These are phyloP conservation scores for Ruellia speciosa DNA, from an alignment of 305 asterid species.

Conservation along the genomic window DNA sequence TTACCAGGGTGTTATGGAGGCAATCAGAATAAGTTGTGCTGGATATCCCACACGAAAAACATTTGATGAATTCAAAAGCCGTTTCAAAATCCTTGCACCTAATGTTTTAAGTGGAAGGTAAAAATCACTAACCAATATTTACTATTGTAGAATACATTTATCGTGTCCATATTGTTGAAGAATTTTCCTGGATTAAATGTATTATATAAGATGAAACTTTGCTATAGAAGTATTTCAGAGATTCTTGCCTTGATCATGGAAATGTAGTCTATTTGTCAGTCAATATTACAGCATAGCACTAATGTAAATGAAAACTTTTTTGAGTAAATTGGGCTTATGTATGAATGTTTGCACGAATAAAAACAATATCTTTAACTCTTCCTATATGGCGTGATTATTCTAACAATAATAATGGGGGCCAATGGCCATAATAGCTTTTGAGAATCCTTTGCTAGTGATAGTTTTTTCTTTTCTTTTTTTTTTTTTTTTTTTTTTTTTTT, in stretches of 20 bases:
- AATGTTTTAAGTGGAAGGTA: slow-evolving; percentile 50
- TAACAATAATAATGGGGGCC: too few relatives aligned
- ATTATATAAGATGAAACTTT: not conserved
- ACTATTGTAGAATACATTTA: not conserved
- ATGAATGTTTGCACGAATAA: too few relatives aligned
- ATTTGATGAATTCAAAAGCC: slow-evolving; percentile 61
- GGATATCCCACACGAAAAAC: slow-evolving; percentile 87
- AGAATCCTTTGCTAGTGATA: too few relatives aligned
- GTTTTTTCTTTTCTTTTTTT: too few relatives aligned
- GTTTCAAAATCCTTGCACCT: slow-evolving; percentile 73
- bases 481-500: too few relatives aligned
- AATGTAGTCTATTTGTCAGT: not conserved
- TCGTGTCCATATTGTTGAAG: slow-evolving; percentile 2
- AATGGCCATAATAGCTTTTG: too few relatives aligned
- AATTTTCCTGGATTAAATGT: not conserved
- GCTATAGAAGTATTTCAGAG: not conserved
- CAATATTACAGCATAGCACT: not conserved
- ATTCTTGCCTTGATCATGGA: not conserved
- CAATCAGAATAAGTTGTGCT: slow-evolving; percentile 95
- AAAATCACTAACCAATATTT: slow-evolving; percentile 3
- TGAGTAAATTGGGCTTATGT: too few relatives aligned
- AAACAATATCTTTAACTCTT: too few relatives aligned
- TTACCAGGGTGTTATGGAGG: slow-evolving; percentile 84
- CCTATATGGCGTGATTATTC: too few relatives aligned
- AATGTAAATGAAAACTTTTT: too few relatives aligned